phyloP scores from a whole-genome alignment of 352 stramenopile genomes.

The Phytophthora crassamura region DNA sequence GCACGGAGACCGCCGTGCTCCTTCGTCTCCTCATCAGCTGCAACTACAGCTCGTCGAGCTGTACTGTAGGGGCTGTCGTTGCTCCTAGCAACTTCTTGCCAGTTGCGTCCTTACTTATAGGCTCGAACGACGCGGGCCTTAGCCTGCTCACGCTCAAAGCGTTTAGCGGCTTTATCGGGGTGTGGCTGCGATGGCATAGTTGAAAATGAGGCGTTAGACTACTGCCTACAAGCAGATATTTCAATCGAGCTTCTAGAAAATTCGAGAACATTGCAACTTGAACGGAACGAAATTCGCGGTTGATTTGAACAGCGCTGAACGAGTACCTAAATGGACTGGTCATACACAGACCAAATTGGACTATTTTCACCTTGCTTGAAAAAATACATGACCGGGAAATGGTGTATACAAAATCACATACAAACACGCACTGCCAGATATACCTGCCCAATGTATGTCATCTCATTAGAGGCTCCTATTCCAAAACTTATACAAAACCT shows the following conservation, averaged over 20 bases:
- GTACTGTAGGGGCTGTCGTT: constrained; percentile 12
- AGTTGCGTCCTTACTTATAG: constrained; percentile 1
- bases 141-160: not conserved
- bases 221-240: too few species aligned
- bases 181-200: constrained; percentile 2
- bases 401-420: too few species aligned
- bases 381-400: constrained; percentile 5
- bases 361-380: constrained; percentile 4
- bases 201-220: constrained; percentile 4
- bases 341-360: constrained; percentile 2
- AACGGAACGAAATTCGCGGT: too few species aligned
- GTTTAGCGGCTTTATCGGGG: not conserved
- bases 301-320: constrained; percentile 1
- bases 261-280: too few species aligned
- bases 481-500: too few species aligned
- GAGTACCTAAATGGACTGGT: constrained; percentile 2
- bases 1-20: constrained; percentile 1
- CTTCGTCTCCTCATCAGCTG: not conserved
- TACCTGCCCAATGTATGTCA: too few species aligned
- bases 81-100: not conserved
- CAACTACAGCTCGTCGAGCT: not conserved
- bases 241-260: constrained; percentile 1
- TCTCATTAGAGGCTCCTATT: too few species aligned
- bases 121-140: constrained; percentile 14
- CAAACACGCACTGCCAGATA: too few species aligned